Percentiles rank a stretch among this genome's conserved stretches.
phyloP scores from a whole-genome alignment of 2,329 filamentous ascomycete species.

The Aspergillus texensis region DNA sequence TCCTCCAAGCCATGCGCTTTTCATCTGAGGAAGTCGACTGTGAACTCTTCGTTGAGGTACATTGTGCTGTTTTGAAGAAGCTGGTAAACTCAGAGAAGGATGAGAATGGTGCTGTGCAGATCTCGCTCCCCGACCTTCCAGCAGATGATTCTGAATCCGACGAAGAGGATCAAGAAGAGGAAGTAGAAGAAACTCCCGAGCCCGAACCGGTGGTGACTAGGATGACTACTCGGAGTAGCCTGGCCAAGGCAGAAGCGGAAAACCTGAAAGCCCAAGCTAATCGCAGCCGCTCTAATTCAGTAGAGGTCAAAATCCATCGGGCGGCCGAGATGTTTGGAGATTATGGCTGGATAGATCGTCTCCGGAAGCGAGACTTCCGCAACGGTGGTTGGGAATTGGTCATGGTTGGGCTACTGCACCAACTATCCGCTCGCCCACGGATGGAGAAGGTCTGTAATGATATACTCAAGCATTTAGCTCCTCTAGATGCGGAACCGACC shows the following conservation, averaged over 20 bases:
- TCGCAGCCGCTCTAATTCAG: conserved; percentile 45
- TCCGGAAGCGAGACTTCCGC: conserved; percentile 80
- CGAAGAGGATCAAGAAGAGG: conserved; percentile 60
- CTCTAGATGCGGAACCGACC: conserved; percentile 73
- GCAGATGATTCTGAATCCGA: conserved; percentile 69
- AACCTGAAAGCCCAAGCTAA: conserved; percentile 64
- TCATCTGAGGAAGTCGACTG: conserved; percentile 74
- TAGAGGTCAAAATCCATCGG: conserved; percentile 43
- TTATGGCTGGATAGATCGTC: conserved; percentile 82
- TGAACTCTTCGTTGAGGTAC: conserved; percentile 84
- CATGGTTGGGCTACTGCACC: conserved; percentile 81
- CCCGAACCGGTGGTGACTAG: conserved; percentile 65
- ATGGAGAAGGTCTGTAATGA: conserved; percentile 74
- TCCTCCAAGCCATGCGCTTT: conserved; percentile 81
- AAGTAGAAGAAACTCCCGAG: conserved; percentile 63
- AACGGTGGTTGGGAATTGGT: conserved; percentile 92
- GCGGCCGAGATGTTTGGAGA: conserved; percentile 74
- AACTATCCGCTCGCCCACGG: conserved; percentile 75
- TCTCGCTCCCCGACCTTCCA: conserved; percentile 74
- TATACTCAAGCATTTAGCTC: conserved; percentile 78
- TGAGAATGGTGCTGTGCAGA: conserved; percentile 73
- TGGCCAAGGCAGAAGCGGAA: conserved; percentile 79
- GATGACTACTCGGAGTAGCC: conserved; percentile 80
- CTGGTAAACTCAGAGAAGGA: conserved; percentile 75
- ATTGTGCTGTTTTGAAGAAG: conserved; percentile 87